Conservation (phyloP, 2,329 filamentous ascomycete genomes). For the Aspergillus sp. region DNA sequence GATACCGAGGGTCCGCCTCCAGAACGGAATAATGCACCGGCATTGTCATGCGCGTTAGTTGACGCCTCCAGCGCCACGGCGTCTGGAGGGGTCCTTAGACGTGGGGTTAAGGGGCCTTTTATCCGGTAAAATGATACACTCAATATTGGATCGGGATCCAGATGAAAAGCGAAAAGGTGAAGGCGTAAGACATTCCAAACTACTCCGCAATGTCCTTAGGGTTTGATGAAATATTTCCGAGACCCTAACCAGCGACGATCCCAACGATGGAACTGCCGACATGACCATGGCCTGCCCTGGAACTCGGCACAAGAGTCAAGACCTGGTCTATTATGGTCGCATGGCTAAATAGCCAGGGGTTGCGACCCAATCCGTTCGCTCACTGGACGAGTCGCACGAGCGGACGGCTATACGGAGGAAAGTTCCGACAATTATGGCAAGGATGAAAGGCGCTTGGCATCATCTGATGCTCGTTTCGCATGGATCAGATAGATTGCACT, state of each 20-base stretch:
- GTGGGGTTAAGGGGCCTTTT: too few relatives aligned
- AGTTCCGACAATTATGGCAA: neutral
- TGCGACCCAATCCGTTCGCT: neutral
- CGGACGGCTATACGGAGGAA: neutral
- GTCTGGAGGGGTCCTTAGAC: neutral
- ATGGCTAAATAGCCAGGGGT: neutral
- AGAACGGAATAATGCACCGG: neutral
- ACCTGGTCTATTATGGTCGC: neutral
- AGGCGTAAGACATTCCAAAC: too few relatives aligned
- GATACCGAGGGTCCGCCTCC: neutral
- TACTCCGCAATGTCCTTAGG: too few relatives aligned
- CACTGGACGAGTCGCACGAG: neutral
- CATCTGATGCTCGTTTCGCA: neutral
- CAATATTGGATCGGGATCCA: too few relatives aligned
- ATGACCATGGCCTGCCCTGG: neutral
- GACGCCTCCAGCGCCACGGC: neutral
- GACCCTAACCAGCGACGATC: neutral
- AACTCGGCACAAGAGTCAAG: neutral
- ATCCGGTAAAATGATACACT: too few relatives aligned
- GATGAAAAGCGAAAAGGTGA: neutral
- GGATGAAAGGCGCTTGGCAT: neutral
- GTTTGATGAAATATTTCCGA: too few relatives aligned
- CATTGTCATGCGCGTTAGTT: neutral
- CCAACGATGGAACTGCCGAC: neutral
- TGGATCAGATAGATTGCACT: neutral